Base-by-base conservation (phyloP, 2,329 filamentous ascomycete genomes). In the Fusarium poae region DNA sequence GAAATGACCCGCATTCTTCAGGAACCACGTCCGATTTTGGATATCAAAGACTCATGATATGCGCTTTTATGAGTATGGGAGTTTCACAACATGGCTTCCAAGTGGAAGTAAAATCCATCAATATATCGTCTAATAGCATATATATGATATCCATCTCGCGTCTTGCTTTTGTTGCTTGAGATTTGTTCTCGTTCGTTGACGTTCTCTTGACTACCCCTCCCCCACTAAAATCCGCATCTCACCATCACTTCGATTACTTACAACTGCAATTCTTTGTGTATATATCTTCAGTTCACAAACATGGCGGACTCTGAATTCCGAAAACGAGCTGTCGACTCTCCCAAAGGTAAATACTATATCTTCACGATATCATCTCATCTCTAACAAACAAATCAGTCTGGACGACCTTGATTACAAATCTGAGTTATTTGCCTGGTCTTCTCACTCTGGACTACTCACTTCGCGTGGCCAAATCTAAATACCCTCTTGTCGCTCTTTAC, bases 331-430 rank as follows among this genome's bases (percentile, higher is more conserved):
- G 79, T 80, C 50, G 77, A 81, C 60, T 82, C 80, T 6, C 74
- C 79, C 62, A 82, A 78, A 75, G 79, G 81, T 79, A 67, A 39
- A 45, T 43, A 16, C 4, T 11, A 13, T 9, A 6, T 39, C 12
- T 5, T 40, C 15, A 42, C 9, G 8, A 23, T 37, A 18, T 30
- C 25, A 4, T 32, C 35, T 20, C 16, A 39, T 27, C 18, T 53
- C 54, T 62, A 51, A 62, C 48, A 10, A 62, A 32, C n/a, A 23
- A 21, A 8, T 51, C 21, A 92, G 93, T 96, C 77, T 97, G 93
- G 93, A 93, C 92, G 29, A 92, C 90, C 13, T 85, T 97, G 71
- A 94, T 97, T 77, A 97, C 93, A 62, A 97, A 96, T 81, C 89
- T 88, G 49, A 85, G 86, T 73, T 97, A 97, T 79, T 89, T 97